Conservation (phyloP, 164 flowering plant genomes). For the grape (Vitis vinifera) region ASM3070453v1 NC_081817.1:14454501-14455000, state of each 20-base stretch:
- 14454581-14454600: too few relatives aligned
- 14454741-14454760: constrained; percentile 25
- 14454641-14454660: not conserved
- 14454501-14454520: constrained; percentile 68
- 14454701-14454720: constrained; percentile 34
- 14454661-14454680: not conserved
- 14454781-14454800: constrained; percentile 43
- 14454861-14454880: constrained; percentile 34
- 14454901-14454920: constrained; percentile 41
- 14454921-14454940: constrained; percentile 42
- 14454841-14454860: constrained; percentile 20
- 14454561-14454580: constrained; percentile 56
- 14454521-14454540: constrained; percentile 62
- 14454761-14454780: constrained; percentile 49
- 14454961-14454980: not conserved
- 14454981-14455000: too few relatives aligned
- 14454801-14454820: constrained; percentile 38
- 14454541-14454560: constrained; percentile 65
- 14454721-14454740: constrained; percentile 28
- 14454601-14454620: not conserved
- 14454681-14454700: constrained; percentile 33
- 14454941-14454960: not conserved
- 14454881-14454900: constrained; percentile 83
- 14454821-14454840: constrained; percentile 15
- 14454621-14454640: not conserved